Percentiles rank a stretch among this genome's conserved stretches.
Evolutionary conservation across 371 early-diverging fungal species (phyloP).

Genomic region (Gilbertella persicaria): DNA sequence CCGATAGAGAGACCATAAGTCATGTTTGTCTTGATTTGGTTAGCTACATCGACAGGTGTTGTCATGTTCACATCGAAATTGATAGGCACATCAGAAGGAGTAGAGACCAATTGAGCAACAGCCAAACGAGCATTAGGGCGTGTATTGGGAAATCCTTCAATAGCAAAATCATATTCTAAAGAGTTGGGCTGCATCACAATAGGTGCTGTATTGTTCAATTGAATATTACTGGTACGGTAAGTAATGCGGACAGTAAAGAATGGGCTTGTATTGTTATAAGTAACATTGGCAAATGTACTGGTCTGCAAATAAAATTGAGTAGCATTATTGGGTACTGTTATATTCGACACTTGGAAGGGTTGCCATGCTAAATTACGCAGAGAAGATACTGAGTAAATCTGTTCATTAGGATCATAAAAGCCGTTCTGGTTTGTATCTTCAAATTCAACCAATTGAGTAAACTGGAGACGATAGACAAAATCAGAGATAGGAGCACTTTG

Average conservation of each 20-base stretch:
- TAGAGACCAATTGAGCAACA: slow-evolving; percentile 30
- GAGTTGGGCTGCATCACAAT: slow-evolving; percentile 45
- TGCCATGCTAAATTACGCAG: slow-evolving; percentile 35
- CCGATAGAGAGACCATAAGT: slow-evolving; percentile 49
- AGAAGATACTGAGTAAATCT: slow-evolving; percentile 26
- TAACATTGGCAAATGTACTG: slow-evolving; percentile 27
- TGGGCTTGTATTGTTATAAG: slow-evolving; percentile 26
- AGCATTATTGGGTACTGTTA: slow-evolving; percentile 31
- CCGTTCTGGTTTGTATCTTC: slow-evolving; percentile 48
- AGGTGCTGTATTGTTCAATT: slow-evolving; percentile 44
- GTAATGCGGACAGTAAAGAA: slow-evolving; percentile 29
- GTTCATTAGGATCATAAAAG: slow-evolving; percentile 40
- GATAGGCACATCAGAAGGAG: slow-evolving; percentile 1
- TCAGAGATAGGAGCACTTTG: slow-evolving; percentile 35
- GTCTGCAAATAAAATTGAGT: slow-evolving; percentile 34
- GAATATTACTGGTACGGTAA: slow-evolving; percentile 39
- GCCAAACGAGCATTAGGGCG: slow-evolving; percentile 25
- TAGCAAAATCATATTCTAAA: slow-evolving; percentile 36
- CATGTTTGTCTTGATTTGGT: slow-evolving; percentile 43
- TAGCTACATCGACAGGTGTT: slow-evolving; percentile 36
- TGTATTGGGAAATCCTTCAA: slow-evolving; percentile 26
- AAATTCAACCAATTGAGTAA: slow-evolving; percentile 43
- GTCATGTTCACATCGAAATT: slow-evolving; percentile 45
- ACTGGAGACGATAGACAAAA: slow-evolving; percentile 38
- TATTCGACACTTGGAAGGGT: slow-evolving; percentile 34